A percentile compares a stretch with the other conserved stretches of the same genome.
Evolutionary conservation across 257 asterid species (phyloP).

Genomic region (Buddleja alternifolia): DNA sequence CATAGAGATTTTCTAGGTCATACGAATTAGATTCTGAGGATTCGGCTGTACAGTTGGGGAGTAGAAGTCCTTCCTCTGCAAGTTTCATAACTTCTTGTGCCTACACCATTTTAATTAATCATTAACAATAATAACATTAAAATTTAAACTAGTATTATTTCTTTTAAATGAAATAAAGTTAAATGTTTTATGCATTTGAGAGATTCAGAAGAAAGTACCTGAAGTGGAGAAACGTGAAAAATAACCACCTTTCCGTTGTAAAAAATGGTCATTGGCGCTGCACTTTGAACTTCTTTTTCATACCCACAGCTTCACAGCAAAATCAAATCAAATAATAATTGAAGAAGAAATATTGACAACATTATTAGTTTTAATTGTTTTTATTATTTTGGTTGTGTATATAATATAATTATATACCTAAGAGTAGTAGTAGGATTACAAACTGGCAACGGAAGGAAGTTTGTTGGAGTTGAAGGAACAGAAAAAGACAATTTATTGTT

Average conservation of each 20-base stretch:
- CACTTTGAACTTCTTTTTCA: conserved; percentile 13
- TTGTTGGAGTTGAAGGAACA: conserved; percentile 14
- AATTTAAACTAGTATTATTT: no score
- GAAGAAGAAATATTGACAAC: background rate
- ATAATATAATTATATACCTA: conserved; percentile 32
- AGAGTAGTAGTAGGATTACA: conserved; percentile 32
- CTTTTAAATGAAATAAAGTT: no score
- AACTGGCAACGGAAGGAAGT: conserved; percentile 1
- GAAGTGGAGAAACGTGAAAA: conserved; percentile 35
- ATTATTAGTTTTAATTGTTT: background rate
- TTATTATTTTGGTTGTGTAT: background rate
- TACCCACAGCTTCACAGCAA: background rate
- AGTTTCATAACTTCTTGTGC: conserved; percentile 38
- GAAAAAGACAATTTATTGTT: conserved; percentile 8
- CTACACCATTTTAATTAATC: conserved; percentile 15
- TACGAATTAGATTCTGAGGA: conserved; percentile 2
- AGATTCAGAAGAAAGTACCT: conserved; percentile 28
- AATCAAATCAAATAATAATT: background rate
- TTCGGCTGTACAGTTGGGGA: conserved; percentile 12
- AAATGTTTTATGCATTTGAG: no score
- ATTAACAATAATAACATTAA: no score
- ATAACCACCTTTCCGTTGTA: conserved; percentile 46
- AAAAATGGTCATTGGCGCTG: conserved; percentile 49
- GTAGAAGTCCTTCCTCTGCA: conserved; percentile 25
- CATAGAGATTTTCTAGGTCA: conserved; percentile 21